These are phyloP conservation scores for Linnemannia exigua DNA, from an alignment of 192 early-diverging fungal species.

Conservation along the genomic window DNA sequence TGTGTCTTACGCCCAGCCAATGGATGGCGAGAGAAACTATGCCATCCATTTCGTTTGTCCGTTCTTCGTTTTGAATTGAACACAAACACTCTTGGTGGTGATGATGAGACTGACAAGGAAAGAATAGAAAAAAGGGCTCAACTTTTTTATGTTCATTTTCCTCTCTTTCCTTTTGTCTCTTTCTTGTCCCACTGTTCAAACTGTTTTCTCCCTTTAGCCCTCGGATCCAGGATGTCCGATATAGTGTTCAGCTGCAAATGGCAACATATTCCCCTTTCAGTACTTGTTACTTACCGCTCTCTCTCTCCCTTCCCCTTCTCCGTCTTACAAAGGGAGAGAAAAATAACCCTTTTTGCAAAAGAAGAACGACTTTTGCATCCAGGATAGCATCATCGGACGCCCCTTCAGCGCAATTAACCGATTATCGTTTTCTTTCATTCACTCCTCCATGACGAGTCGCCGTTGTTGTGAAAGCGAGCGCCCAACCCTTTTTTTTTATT, in stretches of 20 bases:
- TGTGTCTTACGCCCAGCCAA: background rate
- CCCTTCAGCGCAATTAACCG: conserved; percentile 13
- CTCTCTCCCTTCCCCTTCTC: background rate
- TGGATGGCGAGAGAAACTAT: background rate
- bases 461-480: background rate
- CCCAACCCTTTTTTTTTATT: background rate
- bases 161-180: background rate
- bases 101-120: background rate
- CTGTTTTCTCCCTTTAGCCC: background rate
- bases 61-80: too few species aligned
- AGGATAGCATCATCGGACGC: conserved; percentile 26
- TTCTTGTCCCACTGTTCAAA: background rate
- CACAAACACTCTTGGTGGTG: too few species aligned
- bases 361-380: background rate
- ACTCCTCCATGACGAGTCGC: background rate
- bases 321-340: background rate
- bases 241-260: background rate
- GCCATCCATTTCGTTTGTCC: background rate
- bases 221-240: conserved; percentile 7
- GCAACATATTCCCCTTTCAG: background rate
- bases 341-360: background rate
- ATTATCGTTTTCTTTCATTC: background rate
- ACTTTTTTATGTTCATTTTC: background rate
- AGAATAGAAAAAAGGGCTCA: background rate
- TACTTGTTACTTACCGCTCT: background rate